Evolutionary conservation across 2,329 filamentous ascomycete species (phyloP).

Genomic region (Seiridium cupressi): DNA sequence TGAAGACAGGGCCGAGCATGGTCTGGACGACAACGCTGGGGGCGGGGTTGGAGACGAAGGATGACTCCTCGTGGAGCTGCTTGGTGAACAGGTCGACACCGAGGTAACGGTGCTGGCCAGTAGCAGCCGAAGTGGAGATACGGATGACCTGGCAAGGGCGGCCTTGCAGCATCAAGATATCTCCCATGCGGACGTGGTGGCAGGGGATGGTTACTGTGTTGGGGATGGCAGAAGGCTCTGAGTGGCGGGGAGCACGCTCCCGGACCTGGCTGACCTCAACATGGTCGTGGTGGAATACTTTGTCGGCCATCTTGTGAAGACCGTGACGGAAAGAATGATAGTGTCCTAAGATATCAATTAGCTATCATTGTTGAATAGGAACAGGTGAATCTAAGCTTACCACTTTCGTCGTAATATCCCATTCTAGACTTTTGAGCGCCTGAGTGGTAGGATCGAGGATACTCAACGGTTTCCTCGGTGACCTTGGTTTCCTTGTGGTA

Average conservation of each 20-base stretch:
- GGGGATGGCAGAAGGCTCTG: constrained; percentile 36
- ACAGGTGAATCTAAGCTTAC: constrained; percentile 35
- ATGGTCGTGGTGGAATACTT: constrained; percentile 47
- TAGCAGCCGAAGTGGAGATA: constrained; percentile 96
- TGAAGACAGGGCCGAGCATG: constrained; percentile 99
- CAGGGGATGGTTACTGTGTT: constrained; percentile 98
- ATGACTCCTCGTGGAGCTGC: constrained; percentile 98
- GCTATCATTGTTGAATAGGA: constrained; percentile 10
- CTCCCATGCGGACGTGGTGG: constrained; percentile 99
- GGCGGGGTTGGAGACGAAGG: constrained; percentile 94
- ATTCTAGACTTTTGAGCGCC: constrained; percentile 52
- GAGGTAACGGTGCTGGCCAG: constrained; percentile 98
- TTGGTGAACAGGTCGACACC: constrained; percentile 99
- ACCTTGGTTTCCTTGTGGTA: constrained; percentile 58
- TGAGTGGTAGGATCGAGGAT: constrained; percentile 39
- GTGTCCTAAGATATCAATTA: constrained; percentile 40
- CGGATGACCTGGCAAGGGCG: constrained; percentile 99
- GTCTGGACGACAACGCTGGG: constrained; percentile 98
- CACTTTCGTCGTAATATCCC: constrained; percentile 65
- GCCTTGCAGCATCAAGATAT: constrained; percentile 98
- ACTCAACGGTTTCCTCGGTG: constrained; percentile 65
- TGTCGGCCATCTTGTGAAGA: constrained; percentile 57
- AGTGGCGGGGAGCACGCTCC: neutral
- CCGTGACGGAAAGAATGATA: constrained; percentile 59
- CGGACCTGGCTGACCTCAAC: constrained; percentile 2